Conservation (phyloP, 2,329 filamentous ascomycete species). For the Balansia obtecta region DNA sequence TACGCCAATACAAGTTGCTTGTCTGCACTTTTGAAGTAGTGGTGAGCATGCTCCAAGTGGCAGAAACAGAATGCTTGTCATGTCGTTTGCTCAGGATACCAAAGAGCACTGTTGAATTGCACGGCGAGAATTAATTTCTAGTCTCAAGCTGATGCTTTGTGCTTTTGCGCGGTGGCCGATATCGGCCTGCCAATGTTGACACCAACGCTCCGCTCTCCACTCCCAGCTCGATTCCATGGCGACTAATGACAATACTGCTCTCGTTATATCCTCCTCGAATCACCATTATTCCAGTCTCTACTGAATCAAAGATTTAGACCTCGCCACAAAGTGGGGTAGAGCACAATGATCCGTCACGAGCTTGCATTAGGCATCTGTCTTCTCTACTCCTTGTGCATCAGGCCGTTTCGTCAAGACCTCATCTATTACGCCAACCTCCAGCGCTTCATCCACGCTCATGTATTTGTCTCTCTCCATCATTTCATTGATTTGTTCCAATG, state of each 20-base stretch:
- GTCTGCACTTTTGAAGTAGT: too few relatives aligned
- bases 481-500: conserved; percentile 72
- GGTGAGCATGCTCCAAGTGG: too few relatives aligned
- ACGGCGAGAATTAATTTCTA: neutral
- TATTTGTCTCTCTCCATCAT: conserved; percentile 98
- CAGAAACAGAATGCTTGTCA: too few relatives aligned
- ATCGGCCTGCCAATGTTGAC: neutral
- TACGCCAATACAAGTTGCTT: too few relatives aligned
- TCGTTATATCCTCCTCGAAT: too few relatives aligned
- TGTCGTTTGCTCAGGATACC: too few relatives aligned
- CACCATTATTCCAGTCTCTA: too few relatives aligned
- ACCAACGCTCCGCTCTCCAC: too few relatives aligned
- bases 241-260: too few relatives aligned
- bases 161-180: neutral
- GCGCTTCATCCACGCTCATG: conserved; percentile 75
- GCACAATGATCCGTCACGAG: neutral
- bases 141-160: neutral
- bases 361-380: conserved; percentile 1
- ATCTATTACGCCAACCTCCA: conserved; percentile 85
- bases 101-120: neutral
- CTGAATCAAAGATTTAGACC: neutral
- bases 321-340: neutral
- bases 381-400: conserved; percentile 19
- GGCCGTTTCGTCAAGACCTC: conserved; percentile 63
- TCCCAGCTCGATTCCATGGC: too few relatives aligned